Conservation (phyloP, 352 stramenopile species). For the Lagenidium giganteum region DNA sequence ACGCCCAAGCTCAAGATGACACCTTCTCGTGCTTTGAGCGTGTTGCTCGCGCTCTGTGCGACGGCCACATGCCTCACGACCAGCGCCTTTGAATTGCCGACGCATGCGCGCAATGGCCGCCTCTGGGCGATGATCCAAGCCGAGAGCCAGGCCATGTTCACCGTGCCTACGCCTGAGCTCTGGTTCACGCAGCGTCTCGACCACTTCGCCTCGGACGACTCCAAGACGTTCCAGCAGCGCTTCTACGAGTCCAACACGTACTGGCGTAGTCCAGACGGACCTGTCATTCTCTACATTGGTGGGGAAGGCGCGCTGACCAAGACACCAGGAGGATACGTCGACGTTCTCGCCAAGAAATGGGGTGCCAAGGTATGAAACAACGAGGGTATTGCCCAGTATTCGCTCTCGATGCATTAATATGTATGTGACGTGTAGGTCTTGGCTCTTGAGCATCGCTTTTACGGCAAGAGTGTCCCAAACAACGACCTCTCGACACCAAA, state of each 20-base stretch:
- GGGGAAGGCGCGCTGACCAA: conserved; percentile 66
- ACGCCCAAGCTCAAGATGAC: too few relatives aligned
- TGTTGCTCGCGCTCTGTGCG: conserved; percentile 4
- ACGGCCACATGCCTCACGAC: neutral
- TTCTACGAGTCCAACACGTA: conserved; percentile 72
- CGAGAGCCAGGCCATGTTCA: conserved; percentile 41
- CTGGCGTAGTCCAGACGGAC: conserved; percentile 41
- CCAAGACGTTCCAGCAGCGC: conserved; percentile 59
- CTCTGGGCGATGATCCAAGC: conserved; percentile 51
- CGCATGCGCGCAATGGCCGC: conserved; percentile 36
- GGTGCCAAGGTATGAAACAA: conserved; percentile 63
- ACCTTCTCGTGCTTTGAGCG: neutral
- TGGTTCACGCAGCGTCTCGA: conserved; percentile 74
- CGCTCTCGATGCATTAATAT: neutral
- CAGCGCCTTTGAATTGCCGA: conserved; percentile 5
- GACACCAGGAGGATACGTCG: conserved; percentile 57
- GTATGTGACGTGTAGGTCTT: conserved; percentile 46
- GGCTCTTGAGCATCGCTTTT: conserved; percentile 85
- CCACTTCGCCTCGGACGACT: conserved; percentile 29
- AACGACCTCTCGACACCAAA: conserved; percentile 65
- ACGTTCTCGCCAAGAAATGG: conserved; percentile 70
- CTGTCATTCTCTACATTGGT: conserved; percentile 84
- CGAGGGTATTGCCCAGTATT: neutral
- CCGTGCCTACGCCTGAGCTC: conserved; percentile 25
- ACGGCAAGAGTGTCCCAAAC: conserved; percentile 81